Conservation (phyloP, 345 rosid species). For the Geranium brycei region DNA sequence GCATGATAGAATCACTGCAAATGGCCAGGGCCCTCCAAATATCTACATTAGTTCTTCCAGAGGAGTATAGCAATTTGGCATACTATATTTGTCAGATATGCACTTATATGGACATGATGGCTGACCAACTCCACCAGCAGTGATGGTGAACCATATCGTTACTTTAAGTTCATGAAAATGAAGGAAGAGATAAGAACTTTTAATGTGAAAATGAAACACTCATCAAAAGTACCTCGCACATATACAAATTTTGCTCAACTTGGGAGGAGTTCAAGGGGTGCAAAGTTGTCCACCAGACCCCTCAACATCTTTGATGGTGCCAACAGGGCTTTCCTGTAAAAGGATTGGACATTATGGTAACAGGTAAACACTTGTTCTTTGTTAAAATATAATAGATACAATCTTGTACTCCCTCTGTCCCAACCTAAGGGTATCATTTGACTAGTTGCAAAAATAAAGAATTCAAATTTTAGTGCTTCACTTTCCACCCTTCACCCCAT, state of each 20-base stretch:
- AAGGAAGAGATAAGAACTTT: slow-evolving; percentile 7
- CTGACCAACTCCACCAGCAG: slow-evolving; percentile 66
- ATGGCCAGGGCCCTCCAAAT: slow-evolving; percentile 92
- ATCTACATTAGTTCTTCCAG: slow-evolving; percentile 80
- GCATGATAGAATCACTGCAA: slow-evolving; percentile 57
- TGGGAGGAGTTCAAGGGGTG: slow-evolving; percentile 64
- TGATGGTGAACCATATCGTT: slow-evolving; percentile 13
- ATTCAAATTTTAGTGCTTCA: too few relatives aligned
- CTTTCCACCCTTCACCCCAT: too few relatives aligned
- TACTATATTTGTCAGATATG: slow-evolving; percentile 74
- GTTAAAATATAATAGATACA: too few relatives aligned
- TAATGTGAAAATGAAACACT: slow-evolving; percentile 2
- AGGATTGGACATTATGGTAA: neutral
- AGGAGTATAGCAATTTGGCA: slow-evolving; percentile 96
- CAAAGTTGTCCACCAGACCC: slow-evolving; percentile 85
- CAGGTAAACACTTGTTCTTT: neutral
- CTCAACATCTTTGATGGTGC: slow-evolving; percentile 72
- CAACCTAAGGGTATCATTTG: too few relatives aligned
- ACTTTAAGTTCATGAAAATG: slow-evolving; percentile 13
- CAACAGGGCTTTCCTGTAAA: slow-evolving; percentile 84
- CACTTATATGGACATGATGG: slow-evolving; percentile 77
- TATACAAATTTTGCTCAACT: slow-evolving; percentile 65
- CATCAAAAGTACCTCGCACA: slow-evolving; percentile 51
- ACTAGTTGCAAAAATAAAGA: too few relatives aligned
- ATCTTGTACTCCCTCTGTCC: too few relatives aligned